A percentile compares a stretch with the other conserved stretches of the same genome.
Conservation (phyloP, 2,329 filamentous ascomycete species). For the Magnaporthiopsis poae region DNA sequence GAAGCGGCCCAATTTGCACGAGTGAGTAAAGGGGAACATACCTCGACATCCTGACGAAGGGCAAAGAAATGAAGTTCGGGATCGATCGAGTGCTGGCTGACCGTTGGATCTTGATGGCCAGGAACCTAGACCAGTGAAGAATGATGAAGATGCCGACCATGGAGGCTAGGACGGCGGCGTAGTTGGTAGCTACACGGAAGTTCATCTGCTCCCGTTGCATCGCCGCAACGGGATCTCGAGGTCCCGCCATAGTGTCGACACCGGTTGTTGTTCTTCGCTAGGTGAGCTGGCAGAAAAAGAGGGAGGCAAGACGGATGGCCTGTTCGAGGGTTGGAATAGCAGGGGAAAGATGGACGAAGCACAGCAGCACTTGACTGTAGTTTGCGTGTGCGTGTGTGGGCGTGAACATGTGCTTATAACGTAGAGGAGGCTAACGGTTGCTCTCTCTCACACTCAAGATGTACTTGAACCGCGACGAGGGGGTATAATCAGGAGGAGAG, state of each 20-base stretch:
- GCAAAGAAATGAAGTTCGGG: constrained; percentile 11
- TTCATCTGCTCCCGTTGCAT: constrained; percentile 9
- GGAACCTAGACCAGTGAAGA: constrained; percentile 20
- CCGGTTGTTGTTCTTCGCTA: not conserved
- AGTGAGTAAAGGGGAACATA: constrained; percentile 7
- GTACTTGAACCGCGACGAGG: not conserved
- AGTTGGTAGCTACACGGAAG: constrained; percentile 10
- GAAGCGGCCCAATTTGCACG: not conserved
- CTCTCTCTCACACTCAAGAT: not conserved
- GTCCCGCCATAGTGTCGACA: not conserved
- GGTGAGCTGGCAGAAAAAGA: not conserved
- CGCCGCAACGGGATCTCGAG: not conserved
- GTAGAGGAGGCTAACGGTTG: not conserved
- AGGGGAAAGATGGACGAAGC: not conserved
- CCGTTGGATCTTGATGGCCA: constrained; percentile 15
- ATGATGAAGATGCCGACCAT: constrained; percentile 22
- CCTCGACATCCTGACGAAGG: constrained; percentile 19
- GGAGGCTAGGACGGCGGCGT: constrained; percentile 17
- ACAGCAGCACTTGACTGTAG: not conserved
- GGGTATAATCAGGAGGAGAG: not conserved
- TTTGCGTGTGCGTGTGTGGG: not conserved
- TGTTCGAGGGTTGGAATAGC: not conserved
- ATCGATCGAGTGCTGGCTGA: constrained; percentile 10
- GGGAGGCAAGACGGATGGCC: not conserved
- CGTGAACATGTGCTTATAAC: not conserved